Evolutionary conservation across 2,329 filamentous ascomycete genomes (phyloP), one percentile per base, ranked within the genome.

Genomic region (Alternaria postmessia): DNA sequence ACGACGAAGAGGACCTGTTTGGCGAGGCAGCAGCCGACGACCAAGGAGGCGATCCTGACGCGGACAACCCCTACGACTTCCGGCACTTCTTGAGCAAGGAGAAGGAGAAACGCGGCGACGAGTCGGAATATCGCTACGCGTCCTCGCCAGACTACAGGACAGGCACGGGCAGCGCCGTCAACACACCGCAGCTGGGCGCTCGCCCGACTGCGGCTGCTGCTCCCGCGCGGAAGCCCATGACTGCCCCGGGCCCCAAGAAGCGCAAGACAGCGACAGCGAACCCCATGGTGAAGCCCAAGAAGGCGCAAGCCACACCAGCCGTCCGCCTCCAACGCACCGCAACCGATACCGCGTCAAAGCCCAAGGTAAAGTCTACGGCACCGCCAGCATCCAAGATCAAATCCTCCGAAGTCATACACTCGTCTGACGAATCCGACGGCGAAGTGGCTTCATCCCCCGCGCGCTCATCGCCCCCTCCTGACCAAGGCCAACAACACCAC

Each of bases 1-100:
- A 78, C 1, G 69, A 58, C 5, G 67, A 68, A 2, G 73, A 74
- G 12, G 68, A 75, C 49, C 65, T 73, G 9, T 73, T 77, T 63
- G 72, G 73, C 46, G 71, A 72, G 28, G 62, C 64, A 3, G 60
- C 54, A 1, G 64, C 48, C 1, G 70, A 78, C 14, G 75, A 78
- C 11, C 75, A 76, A 12, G 74, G 72, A 24, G 75, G 73, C 16
- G 75, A 78, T 16, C 74, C 80, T 0, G 82, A 84, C 36, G 69
- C 77, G 4, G 65, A 73, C 63, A 84, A 84, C 60, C 82, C 82
- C 0, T 84, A 80, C 67, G 82, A 84, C 66, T 84, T 80, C 65
- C 71, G 82, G n/a, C 81, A 83, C 57, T 83, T 82, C 66, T 64
- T 84, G 36, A 59, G 49, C 42, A 71, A 65, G 22, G 71, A 68